Evolutionary conservation across 768 basidiomycete genomes (phyloP).

Genomic region (Glaciozyma martinii): DNA sequence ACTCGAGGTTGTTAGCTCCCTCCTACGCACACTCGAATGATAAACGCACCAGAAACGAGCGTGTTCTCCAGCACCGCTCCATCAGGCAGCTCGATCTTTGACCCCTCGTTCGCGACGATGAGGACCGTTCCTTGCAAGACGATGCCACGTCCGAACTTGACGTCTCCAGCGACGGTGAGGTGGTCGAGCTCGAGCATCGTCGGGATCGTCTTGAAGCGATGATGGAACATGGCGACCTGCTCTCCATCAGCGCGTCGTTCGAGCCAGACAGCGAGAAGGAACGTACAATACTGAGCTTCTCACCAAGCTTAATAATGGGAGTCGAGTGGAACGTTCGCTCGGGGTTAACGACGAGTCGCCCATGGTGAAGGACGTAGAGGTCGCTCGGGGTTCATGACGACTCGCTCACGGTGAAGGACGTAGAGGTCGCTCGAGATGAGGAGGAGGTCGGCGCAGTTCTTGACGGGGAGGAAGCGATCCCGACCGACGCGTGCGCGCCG

Average conservation of each 20-base stretch:
- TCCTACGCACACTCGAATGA: no score
- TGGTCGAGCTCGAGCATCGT: constrained; percentile 83
- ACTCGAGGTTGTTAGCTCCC: background rate
- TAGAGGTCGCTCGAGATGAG: constrained; percentile 90
- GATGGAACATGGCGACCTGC: constrained; percentile 84
- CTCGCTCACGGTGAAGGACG: constrained; percentile 77
- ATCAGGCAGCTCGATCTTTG: background rate
- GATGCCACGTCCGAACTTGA: constrained; percentile 19
- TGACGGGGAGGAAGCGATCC: constrained; percentile 68
- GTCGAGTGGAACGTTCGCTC: constrained; percentile 70
- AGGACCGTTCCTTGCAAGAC: constrained; percentile 67
- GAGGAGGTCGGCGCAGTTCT: constrained; percentile 67
- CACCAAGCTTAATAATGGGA: constrained; percentile 94
- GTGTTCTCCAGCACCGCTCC: background rate
- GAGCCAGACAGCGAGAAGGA: no score
- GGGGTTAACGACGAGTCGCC: background rate
- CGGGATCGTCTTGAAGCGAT: constrained; percentile 88
- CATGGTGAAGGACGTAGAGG: constrained; percentile 51
- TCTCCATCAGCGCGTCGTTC: constrained; percentile 85
- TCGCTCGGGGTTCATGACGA: constrained; percentile 72
- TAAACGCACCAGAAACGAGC: background rate
- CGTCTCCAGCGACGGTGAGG: constrained; percentile 60
- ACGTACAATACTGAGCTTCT: no score
- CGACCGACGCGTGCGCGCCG: constrained; percentile 84
- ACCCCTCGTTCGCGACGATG: constrained; percentile 62